Conservation (phyloP, 176 grass and related monocot species). For the Oryza meyeriana region DNA sequence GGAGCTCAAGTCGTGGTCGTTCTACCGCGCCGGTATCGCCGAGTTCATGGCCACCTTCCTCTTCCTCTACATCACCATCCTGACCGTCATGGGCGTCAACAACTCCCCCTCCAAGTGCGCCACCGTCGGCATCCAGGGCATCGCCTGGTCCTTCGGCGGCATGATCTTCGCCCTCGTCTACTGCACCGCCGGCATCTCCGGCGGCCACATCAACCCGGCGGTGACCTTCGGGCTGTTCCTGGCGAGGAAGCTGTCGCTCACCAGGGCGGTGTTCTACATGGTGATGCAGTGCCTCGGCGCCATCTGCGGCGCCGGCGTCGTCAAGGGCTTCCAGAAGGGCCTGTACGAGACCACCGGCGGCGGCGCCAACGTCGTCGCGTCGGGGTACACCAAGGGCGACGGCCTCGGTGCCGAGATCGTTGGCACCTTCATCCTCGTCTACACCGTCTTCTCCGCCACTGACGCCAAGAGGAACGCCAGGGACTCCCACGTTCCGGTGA, state of each 20-base stretch:
- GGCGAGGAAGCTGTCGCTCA: slow-evolving; percentile 84
- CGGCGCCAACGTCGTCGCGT: slow-evolving; percentile 63
- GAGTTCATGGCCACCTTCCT: slow-evolving; percentile 97
- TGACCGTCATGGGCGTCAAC: slow-evolving; percentile 80
- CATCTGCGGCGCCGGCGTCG: slow-evolving; percentile 86
- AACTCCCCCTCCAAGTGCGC: slow-evolving; percentile 56
- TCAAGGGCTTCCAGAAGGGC: slow-evolving; percentile 77
- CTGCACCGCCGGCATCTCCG: slow-evolving; percentile 97
- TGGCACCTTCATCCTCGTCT: slow-evolving; percentile 91
- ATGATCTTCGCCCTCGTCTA: slow-evolving; percentile 99
- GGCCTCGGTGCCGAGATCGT: slow-evolving; percentile 87
- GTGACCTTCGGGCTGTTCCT: slow-evolving; percentile 89
- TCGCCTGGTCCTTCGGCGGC: slow-evolving; percentile 92
- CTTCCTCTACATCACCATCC: slow-evolving; percentile 93
- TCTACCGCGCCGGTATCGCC: slow-evolving; percentile 95
- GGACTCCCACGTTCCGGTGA: slow-evolving; percentile 94
- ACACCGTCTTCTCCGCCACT: slow-evolving; percentile 98
- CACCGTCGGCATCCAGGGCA: slow-evolving; percentile 87
- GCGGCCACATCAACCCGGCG: slow-evolving; percentile 93
- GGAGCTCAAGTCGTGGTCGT: slow-evolving; percentile 93
- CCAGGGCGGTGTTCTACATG: slow-evolving; percentile 81
- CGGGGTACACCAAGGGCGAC: slow-evolving; percentile 78
- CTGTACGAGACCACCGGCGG: slow-evolving; percentile 67
- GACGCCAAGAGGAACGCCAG: slow-evolving; percentile 97
- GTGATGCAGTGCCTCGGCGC: slow-evolving; percentile 92